Percentiles rank a stretch among this genome's conserved stretches.
Evolutionary conservation across 2,329 filamentous ascomycete species (phyloP).

Genomic region (Hymenoscyphus fraxineus): DNA sequence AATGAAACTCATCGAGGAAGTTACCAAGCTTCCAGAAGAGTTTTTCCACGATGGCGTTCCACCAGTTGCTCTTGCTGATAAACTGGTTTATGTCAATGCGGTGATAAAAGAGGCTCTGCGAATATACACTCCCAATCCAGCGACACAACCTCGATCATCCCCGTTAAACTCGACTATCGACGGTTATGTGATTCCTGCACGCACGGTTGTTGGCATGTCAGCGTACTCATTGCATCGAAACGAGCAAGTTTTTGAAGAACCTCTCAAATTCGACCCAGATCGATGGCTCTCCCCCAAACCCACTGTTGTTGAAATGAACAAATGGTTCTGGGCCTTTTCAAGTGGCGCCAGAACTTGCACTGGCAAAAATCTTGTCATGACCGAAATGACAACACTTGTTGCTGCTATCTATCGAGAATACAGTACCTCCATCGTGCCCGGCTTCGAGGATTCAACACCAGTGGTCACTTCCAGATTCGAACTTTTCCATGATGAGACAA

Average conservation of each 20-base stretch:
- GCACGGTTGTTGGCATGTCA: conserved; percentile 43
- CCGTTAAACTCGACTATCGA: too few relatives aligned
- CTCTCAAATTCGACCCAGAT: conserved; percentile 46
- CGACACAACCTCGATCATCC: too few relatives aligned
- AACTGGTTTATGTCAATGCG: too few relatives aligned
- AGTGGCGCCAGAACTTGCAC: too few relatives aligned
- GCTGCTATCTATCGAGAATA: conserved; percentile 31
- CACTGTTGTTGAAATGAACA: conserved; percentile 11
- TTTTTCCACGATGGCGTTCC: too few relatives aligned
- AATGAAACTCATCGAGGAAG: conserved; percentile 42
- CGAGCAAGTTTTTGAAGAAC: conserved; percentile 43
- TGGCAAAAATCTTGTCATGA: too few relatives aligned
- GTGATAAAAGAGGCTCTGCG: too few relatives aligned
- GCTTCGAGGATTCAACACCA: conserved; percentile 35
- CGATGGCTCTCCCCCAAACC: conserved; percentile 44
- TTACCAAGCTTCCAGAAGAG: conserved; percentile 25
- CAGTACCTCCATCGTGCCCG: conserved; percentile 33
- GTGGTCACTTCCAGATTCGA: conserved; percentile 42
- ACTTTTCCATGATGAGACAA: conserved; percentile 38
- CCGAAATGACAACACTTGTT: too few relatives aligned
- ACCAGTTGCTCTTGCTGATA: too few relatives aligned
- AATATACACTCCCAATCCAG: too few relatives aligned
- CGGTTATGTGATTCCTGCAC: too few relatives aligned
- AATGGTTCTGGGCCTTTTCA: too few relatives aligned
- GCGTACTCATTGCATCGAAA: conserved; percentile 53